These are phyloP conservation scores for Canna indica DNA, from an alignment of 176 grass and related monocot species.

Conservation along the genomic window DNA sequence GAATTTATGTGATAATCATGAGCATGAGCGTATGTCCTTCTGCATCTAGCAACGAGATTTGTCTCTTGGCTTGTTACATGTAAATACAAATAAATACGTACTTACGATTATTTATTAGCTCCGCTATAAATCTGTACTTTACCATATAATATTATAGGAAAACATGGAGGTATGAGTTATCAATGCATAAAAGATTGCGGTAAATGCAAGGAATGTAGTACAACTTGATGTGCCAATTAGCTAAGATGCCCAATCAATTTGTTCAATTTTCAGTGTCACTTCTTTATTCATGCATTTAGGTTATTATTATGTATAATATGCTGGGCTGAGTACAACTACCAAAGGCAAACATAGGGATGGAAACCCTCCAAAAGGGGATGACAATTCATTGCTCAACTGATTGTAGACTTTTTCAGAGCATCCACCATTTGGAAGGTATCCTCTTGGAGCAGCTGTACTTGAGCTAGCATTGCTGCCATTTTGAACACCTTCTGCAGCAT, in stretches of 20 bases:
- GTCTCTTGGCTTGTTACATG: constrained; percentile 88
- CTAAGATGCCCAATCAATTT: not conserved
- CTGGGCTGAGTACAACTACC: constrained; percentile 64
- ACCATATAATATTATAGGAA: not conserved
- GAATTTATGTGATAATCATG: constrained; percentile 99
- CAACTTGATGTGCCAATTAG: not conserved
- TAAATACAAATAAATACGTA: not conserved
- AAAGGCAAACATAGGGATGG: constrained; percentile 63
- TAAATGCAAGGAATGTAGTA: not conserved
- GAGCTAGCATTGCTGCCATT: constrained; percentile 46
- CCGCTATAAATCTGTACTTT: not conserved
- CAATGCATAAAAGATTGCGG: not conserved
- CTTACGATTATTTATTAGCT: constrained; percentile 12
- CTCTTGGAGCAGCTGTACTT: constrained; percentile 14
- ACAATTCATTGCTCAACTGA: constrained; percentile 11
- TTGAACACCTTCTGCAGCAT: constrained; percentile 36
- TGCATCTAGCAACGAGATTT: constrained; percentile 56
- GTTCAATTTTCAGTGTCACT: not conserved
- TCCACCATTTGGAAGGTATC: constrained; percentile 40
- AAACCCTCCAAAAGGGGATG: constrained; percentile 29
- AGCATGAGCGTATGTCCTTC: constrained; percentile 90
- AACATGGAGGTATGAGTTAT: not conserved
- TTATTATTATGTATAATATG: constrained; percentile 17
- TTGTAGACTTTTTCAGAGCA: constrained; percentile 17
- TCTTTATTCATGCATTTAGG: no score